Evolutionary conservation across 495 filamentous ascomycete species (phyloP), one percentile per base, ranked within the genome.

Genomic region (Aspergillus campestris): DNA sequence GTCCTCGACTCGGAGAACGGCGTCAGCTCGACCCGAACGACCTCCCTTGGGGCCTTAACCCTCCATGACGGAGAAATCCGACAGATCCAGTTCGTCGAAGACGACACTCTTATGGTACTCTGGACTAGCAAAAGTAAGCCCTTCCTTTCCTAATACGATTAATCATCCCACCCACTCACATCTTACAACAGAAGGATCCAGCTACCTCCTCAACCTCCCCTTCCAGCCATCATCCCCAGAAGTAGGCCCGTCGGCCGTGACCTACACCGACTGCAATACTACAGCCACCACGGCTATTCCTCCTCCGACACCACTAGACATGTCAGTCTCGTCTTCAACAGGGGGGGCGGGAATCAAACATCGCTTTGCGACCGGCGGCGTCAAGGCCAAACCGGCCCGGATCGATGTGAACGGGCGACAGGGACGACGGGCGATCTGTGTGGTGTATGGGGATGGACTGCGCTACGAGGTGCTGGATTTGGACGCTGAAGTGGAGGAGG

Each of bases 381-480:
- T 56, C 5, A 70, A 65, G 33, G 58, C 73, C 37, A 66, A 54
- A 14, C 76, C 79, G 3, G 40, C 65, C 7, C 49, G 62, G 45
- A 44, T 82, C 13, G 69, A 73, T 35, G 66, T 80, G 14, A 81
- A 81, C 52, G 77, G 78, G 14, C 67, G 70, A 10, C 69, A 66
- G 28, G 72, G 67, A 2, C 67, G 77, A 24, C 61, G 77, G 41
- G 74, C 72, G 15, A 64, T 77, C 3, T 80, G 75, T 51, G 73
- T 80, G 15, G 50, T 82, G 41, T 77, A 77, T 45, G 67, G 70
- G 9, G 77, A 82, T 52, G 60, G 58, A 12, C 56, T 74, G 57
- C 70, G 69, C 37, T 82, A 81, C 52, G 70, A 74, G 31, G 69
- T 82, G 7, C 69, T 79, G 44, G 76, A 80, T 53, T 43, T 82